phyloP scores from a whole-genome alignment of 2,329 filamentous ascomycete genomes.

The Apiospora arundinis region DNA sequence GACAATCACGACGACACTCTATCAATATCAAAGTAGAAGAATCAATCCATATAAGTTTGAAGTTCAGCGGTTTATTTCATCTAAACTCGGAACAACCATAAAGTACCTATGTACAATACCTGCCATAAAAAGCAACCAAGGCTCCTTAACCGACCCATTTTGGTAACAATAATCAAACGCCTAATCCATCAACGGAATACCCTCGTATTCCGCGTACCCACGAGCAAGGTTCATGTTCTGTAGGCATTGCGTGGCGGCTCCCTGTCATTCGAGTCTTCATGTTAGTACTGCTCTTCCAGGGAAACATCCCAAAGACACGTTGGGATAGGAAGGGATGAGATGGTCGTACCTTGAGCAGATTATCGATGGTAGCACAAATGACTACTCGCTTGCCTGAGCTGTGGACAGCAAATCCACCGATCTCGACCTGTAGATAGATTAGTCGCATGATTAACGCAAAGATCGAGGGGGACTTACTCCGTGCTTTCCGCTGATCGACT shows the following conservation, averaged over 20 bases:
- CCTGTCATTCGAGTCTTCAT: too few relatives aligned
- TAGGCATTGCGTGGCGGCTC: slow-evolving; percentile 31
- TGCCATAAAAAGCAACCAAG: background rate
- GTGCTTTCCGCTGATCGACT: slow-evolving; percentile 83
- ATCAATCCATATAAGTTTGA: too few relatives aligned
- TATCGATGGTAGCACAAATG: slow-evolving; percentile 93
- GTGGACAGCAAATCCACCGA: slow-evolving; percentile 95
- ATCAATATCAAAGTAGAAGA: background rate
- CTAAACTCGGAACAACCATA: slow-evolving; percentile 3
- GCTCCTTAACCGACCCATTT: slow-evolving; percentile 2
- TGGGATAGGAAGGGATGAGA: too few relatives aligned
- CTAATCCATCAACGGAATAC: slow-evolving; percentile 58
- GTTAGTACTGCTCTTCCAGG: too few relatives aligned
- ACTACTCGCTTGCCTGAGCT: slow-evolving; percentile 88
- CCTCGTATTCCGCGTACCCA: slow-evolving; percentile 75
- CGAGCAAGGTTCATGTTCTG: slow-evolving; percentile 79
- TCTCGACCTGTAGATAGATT: slow-evolving; percentile 66
- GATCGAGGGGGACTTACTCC: slow-evolving; percentile 45
- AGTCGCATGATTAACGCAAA: background rate
- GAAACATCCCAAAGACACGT: too few relatives aligned
- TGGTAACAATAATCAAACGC: slow-evolving; percentile 19
- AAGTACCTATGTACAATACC: slow-evolving; percentile 10
- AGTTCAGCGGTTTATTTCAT: background rate
- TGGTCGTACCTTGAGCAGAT: slow-evolving; percentile 74
- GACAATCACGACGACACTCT: background rate